Percentiles rank a stretch among this genome's conserved stretches.
phyloP scores from a whole-genome alignment of 352 stramenopile genomes.

The Globisporangium nodosum region DNA sequence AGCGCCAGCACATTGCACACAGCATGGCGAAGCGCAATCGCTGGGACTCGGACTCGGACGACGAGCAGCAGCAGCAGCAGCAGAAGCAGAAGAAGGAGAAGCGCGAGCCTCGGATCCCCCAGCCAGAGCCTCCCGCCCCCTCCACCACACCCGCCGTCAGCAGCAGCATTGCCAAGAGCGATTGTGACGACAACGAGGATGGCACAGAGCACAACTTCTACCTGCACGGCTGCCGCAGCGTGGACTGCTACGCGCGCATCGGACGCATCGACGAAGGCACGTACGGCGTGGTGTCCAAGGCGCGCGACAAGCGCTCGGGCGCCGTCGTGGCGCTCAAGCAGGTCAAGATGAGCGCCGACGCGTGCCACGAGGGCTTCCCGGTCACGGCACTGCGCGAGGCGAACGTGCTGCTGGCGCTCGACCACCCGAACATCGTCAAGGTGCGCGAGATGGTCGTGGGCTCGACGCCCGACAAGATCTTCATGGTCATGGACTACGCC shows the following conservation, averaged over 20 bases:
- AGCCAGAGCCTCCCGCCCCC: too few relatives aligned
- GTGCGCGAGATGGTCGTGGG: conserved; percentile 88
- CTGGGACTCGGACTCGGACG: conserved; percentile 58
- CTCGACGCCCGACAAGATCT: conserved; percentile 84
- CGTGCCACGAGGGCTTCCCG: conserved; percentile 79
- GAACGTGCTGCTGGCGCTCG: conserved; percentile 75
- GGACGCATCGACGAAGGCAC: conserved; percentile 94
- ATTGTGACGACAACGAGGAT: neutral
- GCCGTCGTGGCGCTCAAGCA: conserved; percentile 94
- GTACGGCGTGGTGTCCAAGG: conserved; percentile 96
- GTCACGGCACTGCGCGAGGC: conserved; percentile 83
- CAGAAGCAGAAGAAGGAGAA: neutral
- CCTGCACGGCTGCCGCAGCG: conserved; percentile 87
- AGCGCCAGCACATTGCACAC: neutral
- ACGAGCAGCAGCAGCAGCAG: conserved; percentile 6
- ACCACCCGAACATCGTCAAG: conserved; percentile 85
- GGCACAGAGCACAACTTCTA: conserved; percentile 58
- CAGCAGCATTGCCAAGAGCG: neutral
- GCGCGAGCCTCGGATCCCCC: neutral
- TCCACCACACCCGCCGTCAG: too few relatives aligned
- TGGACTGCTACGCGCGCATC: conserved; percentile 94
- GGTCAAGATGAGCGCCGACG: conserved; percentile 76
- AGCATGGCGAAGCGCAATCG: conserved; percentile 45
- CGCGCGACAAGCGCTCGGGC: conserved; percentile 81
- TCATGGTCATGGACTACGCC: conserved; percentile 90